Evolutionary conservation across 139 green algal species (phyloP), one percentile per base, ranked within the genome.

Genomic region (Spirogloea muscicola): DNA sequence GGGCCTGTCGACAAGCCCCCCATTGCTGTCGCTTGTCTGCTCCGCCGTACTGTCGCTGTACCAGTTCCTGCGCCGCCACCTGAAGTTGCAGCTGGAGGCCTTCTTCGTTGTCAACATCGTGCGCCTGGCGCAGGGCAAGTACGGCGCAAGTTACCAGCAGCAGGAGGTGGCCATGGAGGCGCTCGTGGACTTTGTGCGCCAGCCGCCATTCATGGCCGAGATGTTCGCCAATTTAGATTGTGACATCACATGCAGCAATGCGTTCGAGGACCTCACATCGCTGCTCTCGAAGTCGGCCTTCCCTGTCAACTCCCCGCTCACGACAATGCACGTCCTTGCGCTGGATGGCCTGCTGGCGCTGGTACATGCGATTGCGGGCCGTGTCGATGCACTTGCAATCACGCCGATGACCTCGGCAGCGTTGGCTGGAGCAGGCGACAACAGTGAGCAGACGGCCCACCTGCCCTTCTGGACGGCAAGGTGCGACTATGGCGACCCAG

Each of bases 171-270:
- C 94, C 18, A 73, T 98, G 55, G 94, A 98, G 83, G 87, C 84
- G 1, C 55, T 98, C 16, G 84, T 97, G 27, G 94, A 98, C 79
- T 88, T 98, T 10, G 91, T 86, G 74, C 85, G 87, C 13, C 90
- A 95, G 69, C 87, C 90, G 6, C 76, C 76, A 36, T 98, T 98
- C 75, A 74, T 94, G 39, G 81, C 86, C 33, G 88, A 94, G 37
- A 83, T 90, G 5, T 98, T 91, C 74, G 81, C 90, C 51, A 96
- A 96, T 59, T 88, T 91, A 67, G 94, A 98, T 84, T 97, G 90
- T 82, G 81, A 86, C 59, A 49, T 91, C 21, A 83, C 89, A 65
- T 78, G 80, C 34, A 49, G 55, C 58, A 94, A 97, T 84, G 81
- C 96, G 29, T 96, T 97, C 69, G 91, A 82, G 34, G 74, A 80